Evolutionary conservation across 2,329 filamentous ascomycete genomes (phyloP).

Genomic region (Neofusicoccum kwambonambiense): DNA sequence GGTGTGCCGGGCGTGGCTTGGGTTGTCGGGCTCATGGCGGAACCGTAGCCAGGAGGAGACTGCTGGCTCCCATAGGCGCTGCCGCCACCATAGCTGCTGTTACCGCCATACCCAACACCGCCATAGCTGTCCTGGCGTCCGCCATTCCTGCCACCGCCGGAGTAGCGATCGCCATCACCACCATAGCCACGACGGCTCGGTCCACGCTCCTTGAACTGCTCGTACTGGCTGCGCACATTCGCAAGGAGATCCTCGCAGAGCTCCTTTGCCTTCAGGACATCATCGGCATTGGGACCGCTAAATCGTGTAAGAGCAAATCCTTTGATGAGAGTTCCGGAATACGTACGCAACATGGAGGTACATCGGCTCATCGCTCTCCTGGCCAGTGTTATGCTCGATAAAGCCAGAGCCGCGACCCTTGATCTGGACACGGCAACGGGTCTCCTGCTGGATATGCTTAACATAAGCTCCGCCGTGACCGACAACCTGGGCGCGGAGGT

Average conservation of each 20-base stretch:
- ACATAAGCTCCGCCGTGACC: slow-evolving; percentile 93
- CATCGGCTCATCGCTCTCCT: slow-evolving; percentile 94
- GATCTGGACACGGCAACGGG: slow-evolving; percentile 93
- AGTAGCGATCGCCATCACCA: slow-evolving; percentile 39
- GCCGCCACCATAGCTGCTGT: slow-evolving; percentile 25
- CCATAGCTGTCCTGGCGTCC: slow-evolving; percentile 43
- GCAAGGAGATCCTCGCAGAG: slow-evolving; percentile 84
- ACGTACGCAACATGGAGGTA: slow-evolving; percentile 90
- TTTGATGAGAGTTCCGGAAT: not conserved
- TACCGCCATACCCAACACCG: slow-evolving; percentile 29
- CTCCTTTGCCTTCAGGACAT: slow-evolving; percentile 83
- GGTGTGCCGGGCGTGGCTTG: slow-evolving; percentile 42
- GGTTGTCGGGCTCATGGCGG: slow-evolving; percentile 30
- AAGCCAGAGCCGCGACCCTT: slow-evolving; percentile 96
- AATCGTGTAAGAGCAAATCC: slow-evolving; percentile 8
- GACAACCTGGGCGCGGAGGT: slow-evolving; percentile 92
- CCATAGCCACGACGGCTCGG: slow-evolving; percentile 47
- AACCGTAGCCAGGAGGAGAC: slow-evolving; percentile 33
- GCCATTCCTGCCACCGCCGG: slow-evolving; percentile 33
- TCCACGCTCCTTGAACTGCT: slow-evolving; percentile 75
- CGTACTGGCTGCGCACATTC: slow-evolving; percentile 86
- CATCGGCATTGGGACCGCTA: slow-evolving; percentile 81
- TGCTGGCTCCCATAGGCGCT: slow-evolving; percentile 35
- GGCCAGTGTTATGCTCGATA: slow-evolving; percentile 81
- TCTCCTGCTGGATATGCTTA: slow-evolving; percentile 96